These are phyloP conservation scores for Fennellomyces sp. DNA, from an alignment of 371 early-diverging fungal genomes.

Conservation along the genomic window DNA sequence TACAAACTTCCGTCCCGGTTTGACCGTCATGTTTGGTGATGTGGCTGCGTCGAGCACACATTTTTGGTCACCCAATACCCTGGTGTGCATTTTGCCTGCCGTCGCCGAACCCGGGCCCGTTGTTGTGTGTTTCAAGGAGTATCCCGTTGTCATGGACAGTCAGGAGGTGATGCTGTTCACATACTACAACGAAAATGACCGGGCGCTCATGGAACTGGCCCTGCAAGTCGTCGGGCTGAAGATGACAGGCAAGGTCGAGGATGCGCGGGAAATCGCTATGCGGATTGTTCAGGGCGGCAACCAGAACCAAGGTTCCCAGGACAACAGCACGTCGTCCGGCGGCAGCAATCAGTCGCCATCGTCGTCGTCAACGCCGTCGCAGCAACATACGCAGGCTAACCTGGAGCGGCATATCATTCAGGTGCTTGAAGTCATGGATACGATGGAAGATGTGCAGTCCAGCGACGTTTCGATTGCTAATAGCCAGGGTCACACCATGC, in stretches of 20 bases:
- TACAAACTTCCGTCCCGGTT: slow-evolving; percentile 69
- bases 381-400: slow-evolving; percentile 15
- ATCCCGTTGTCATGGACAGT: slow-evolving; percentile 38
- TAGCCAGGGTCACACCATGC: slow-evolving; percentile 47
- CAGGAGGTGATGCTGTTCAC: slow-evolving; percentile 63
- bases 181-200: slow-evolving; percentile 75
- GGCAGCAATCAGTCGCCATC: too few species aligned
- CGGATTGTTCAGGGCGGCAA: slow-evolving; percentile 70
- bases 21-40: slow-evolving; percentile 66
- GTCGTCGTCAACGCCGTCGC: too few species aligned
- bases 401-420: slow-evolving; percentile 48
- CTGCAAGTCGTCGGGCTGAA: slow-evolving; percentile 86
- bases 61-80: slow-evolving; percentile 76
- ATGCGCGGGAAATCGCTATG: slow-evolving; percentile 76
- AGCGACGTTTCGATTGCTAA: slow-evolving; percentile 37
- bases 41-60: slow-evolving; percentile 59
- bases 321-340: background rate
- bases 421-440: slow-evolving; percentile 42
- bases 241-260: slow-evolving; percentile 79
- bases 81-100: slow-evolving; percentile 87
- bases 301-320: slow-evolving; percentile 33
- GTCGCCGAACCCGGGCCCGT: slow-evolving; percentile 76
- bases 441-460: slow-evolving; percentile 36
- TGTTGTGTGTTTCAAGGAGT: slow-evolving; percentile 75
- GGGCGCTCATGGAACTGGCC: slow-evolving; percentile 86